These are phyloP conservation scores for Athelia psychrophila DNA, from an alignment of 1,284 basidiomycete species.

Conservation along the genomic window DNA sequence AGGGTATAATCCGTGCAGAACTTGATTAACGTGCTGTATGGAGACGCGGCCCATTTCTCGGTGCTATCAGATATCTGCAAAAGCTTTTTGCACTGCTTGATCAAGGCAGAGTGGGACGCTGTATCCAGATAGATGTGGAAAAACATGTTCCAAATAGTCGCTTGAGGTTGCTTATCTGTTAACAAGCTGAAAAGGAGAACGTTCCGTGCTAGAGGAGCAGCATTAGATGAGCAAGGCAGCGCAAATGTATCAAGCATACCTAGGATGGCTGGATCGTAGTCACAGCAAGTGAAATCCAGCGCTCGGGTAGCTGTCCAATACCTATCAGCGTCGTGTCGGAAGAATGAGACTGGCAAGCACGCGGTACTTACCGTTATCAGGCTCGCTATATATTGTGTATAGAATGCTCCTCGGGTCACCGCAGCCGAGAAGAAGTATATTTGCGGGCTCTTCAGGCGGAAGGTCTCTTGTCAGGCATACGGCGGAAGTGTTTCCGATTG, in stretches of 20 bases:
- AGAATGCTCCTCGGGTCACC: constrained; percentile 57
- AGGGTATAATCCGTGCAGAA: constrained; percentile 40
- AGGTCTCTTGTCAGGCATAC: constrained; percentile 46
- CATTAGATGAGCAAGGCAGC: not conserved
- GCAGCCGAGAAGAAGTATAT: constrained; percentile 51
- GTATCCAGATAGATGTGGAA: constrained; percentile 53
- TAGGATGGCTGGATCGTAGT: constrained; percentile 55
- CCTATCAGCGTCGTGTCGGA: not conserved
- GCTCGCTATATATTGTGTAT: constrained; percentile 36
- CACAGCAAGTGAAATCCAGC: constrained; percentile 60
- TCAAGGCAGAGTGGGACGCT: constrained; percentile 32
- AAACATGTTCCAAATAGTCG: constrained; percentile 52
- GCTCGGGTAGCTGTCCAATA: constrained; percentile 26
- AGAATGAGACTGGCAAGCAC: too few species aligned
- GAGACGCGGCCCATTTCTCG: constrained; percentile 39
- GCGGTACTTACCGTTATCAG: not conserved
- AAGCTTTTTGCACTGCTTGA: constrained; percentile 44
- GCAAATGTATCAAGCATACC: constrained; percentile 31
- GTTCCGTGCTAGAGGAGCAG: constrained; percentile 34
- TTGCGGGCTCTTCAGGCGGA: constrained; percentile 40
- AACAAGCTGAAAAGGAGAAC: constrained; percentile 31
- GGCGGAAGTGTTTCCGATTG: constrained; percentile 55
- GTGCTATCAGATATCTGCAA: constrained; percentile 30
- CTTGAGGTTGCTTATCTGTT: constrained; percentile 26
- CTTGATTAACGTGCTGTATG: constrained; percentile 36